phyloP scores from a whole-genome alignment of 2,329 filamentous ascomycete species.

The Aspergillus ustus region DNA sequence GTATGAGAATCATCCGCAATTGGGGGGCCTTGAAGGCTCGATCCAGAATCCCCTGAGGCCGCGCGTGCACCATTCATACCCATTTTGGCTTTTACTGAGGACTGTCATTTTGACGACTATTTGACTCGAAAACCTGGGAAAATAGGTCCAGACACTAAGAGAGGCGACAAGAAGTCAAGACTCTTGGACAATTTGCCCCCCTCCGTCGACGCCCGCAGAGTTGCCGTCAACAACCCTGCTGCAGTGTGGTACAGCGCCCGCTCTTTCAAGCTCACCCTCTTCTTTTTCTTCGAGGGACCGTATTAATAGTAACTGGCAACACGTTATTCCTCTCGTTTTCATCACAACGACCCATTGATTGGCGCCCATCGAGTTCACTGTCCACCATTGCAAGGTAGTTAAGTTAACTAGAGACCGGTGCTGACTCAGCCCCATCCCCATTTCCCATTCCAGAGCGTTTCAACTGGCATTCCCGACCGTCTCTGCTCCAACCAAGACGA shows the following conservation, averaged over 20 bases:
- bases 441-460: constrained; percentile 19
- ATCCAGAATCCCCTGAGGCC: constrained; percentile 28
- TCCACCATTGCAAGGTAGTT: background rate
- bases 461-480: constrained; percentile 26
- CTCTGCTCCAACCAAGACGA: constrained; percentile 25
- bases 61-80: constrained; percentile 23
- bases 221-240: background rate
- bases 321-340: background rate
- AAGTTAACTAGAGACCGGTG: constrained; percentile 17
- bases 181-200: background rate
- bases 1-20: constrained; percentile 25
- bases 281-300: background rate
- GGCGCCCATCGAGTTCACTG: background rate
- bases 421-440: constrained; percentile 25
- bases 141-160: background rate
- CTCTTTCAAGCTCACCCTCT: background rate
- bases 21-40: constrained; percentile 17
- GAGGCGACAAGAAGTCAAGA: constrained; percentile 4
- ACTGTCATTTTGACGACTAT: background rate
- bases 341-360: background rate
- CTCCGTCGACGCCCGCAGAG: background rate
- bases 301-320: background rate
- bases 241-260: background rate
- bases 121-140: background rate
- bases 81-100: background rate